Conservation (phyloP, 768 basidiomycete genomes). For the Phlebiopsis flavidoalba region DNA sequence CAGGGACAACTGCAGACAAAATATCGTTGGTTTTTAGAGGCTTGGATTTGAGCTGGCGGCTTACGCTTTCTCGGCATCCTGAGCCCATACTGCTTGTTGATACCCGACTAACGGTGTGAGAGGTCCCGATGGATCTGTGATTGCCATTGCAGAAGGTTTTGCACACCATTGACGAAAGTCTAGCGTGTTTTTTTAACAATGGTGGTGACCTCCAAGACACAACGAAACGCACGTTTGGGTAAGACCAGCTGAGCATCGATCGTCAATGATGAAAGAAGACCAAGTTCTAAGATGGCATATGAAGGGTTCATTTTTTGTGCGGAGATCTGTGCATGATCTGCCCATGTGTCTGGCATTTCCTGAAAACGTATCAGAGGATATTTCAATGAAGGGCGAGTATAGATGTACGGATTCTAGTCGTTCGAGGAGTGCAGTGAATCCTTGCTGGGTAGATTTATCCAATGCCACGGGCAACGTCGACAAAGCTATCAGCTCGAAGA, state of each 20-base stretch:
- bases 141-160: constrained; percentile 36
- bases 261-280: background rate
- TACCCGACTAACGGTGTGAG: constrained; percentile 45
- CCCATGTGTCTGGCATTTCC: background rate
- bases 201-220: background rate
- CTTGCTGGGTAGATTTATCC: background rate
- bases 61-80: constrained; percentile 37
- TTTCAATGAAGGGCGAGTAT: background rate
- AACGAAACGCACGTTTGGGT: background rate
- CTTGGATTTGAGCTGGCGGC: constrained; percentile 9
- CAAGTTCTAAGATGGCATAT: background rate
- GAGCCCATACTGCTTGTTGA: constrained; percentile 54
- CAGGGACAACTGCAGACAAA: constrained; percentile 24
- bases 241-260: background rate
- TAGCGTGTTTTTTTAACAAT: background rate
- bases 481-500: constrained; percentile 21
- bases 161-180: constrained; percentile 15
- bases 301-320: background rate
- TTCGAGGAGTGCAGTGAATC: background rate
- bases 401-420: background rate
- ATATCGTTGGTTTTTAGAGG: background rate
- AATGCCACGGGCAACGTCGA: constrained; percentile 4
- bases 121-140: constrained; percentile 28
- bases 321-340: background rate
- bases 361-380: background rate